These are phyloP conservation scores for Populus simonii DNA, from an alignment of 345 rosid genomes.

Conservation along the genomic window DNA sequence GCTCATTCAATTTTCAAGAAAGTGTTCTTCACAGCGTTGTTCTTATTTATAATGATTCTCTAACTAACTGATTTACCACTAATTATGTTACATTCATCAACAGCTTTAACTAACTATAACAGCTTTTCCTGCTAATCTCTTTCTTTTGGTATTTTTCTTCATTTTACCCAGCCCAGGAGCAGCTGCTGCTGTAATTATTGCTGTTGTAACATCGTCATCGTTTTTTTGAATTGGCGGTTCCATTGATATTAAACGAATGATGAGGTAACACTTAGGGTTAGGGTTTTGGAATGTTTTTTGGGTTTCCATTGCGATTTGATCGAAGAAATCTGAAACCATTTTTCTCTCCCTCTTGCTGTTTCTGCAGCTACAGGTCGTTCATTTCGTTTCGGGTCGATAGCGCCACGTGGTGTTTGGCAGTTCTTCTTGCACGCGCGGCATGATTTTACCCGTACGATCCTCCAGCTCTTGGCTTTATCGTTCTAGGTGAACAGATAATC, in stretches of 20 bases:
- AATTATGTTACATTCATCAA: too few relatives aligned
- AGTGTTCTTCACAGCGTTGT: too few relatives aligned
- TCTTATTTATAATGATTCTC: too few relatives aligned
- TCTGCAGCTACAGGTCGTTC: background rate
- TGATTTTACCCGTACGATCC: background rate
- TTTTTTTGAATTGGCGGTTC: constrained; percentile 15
- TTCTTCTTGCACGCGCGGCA: background rate
- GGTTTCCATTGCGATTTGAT: background rate
- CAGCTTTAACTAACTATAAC: too few relatives aligned
- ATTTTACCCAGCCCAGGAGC: too few relatives aligned
- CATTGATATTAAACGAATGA: constrained; percentile 18
- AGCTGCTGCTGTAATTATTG: too few relatives aligned
- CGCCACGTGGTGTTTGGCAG: background rate
- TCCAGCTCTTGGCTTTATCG: background rate
- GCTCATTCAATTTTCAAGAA: too few relatives aligned
- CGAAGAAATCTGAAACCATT: background rate
- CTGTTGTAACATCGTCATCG: constrained; percentile 3
- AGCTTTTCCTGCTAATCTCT: too few relatives aligned
- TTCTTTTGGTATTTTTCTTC: too few relatives aligned
- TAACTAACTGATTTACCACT: too few relatives aligned
- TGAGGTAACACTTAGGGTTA: background rate
- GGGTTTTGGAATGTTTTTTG: background rate
- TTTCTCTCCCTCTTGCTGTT: background rate
- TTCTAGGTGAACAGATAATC: background rate
- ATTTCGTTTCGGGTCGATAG: background rate